Evolutionary conservation across 1,139 yeast genomes (phyloP).

Genomic region (Candida pseudoviswanathii): DNA sequence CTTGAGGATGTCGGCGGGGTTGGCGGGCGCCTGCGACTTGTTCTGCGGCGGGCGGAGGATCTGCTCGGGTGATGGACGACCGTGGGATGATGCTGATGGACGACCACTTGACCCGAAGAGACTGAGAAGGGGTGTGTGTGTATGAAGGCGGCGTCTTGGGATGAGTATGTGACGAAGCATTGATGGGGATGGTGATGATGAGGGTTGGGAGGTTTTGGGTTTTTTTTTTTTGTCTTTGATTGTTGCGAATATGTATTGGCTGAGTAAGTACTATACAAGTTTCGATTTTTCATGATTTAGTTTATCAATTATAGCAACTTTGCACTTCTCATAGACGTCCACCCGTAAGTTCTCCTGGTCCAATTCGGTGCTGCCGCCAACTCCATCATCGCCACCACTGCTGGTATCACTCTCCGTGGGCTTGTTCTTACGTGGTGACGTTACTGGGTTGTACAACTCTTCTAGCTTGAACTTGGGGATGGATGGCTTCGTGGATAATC

Average conservation of each 20-base stretch:
- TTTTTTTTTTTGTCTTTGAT: not conserved
- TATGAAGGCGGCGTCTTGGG: constrained; percentile 3
- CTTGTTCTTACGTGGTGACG: constrained; percentile 20
- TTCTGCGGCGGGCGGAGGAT: constrained; percentile 34
- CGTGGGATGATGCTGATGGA: not conserved
- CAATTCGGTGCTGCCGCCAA: not conserved
- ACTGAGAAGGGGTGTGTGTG: constrained; percentile 2
- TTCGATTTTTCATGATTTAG: constrained; percentile 22
- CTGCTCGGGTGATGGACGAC: constrained; percentile 7
- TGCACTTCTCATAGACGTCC: constrained; percentile 32
- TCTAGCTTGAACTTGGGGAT: constrained; percentile 25
- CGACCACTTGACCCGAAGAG: constrained; percentile 25
- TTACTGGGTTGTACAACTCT: constrained; percentile 28
- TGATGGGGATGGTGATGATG: not conserved
- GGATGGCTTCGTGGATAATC: constrained; percentile 25
- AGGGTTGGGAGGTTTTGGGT: not conserved
- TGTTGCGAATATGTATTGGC: not conserved
- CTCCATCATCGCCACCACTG: too few species aligned
- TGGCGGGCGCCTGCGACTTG: constrained; percentile 42
- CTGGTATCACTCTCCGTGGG: too few species aligned
- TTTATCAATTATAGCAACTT: constrained; percentile 27
- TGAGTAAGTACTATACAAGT: not conserved
- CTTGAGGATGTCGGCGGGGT: constrained; percentile 49
- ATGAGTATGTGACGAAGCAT: constrained; percentile 4
- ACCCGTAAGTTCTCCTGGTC: constrained; percentile 8